Percentiles rank a stretch among this genome's conserved stretches.
phyloP scores from a whole-genome alignment of 306 rosid genomes.

The Gleditsia sinensis region DNA sequence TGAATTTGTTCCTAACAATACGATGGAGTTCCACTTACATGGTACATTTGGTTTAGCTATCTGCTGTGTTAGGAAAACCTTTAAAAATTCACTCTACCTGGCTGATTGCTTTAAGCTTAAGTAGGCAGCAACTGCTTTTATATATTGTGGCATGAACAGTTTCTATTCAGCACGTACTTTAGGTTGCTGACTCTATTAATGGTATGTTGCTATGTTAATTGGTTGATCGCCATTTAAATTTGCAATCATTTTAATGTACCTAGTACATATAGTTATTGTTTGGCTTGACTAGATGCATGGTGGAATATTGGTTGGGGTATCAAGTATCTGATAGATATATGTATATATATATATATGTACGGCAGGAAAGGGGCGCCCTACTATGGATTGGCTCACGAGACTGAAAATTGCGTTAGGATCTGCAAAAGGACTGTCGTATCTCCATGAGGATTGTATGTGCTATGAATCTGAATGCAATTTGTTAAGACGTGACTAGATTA shows the following conservation, averaged over 20 bases:
- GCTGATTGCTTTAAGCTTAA: slow-evolving; percentile 26
- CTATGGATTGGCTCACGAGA: slow-evolving; percentile 93
- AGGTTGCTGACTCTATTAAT: too few relatives aligned
- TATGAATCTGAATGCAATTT: slow-evolving; percentile 10
- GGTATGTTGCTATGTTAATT: neutral
- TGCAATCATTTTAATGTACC: neutral
- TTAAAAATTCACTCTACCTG: slow-evolving; percentile 18
- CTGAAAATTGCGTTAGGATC: slow-evolving; percentile 83
- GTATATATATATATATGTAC: too few relatives aligned
- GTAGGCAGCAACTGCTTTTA: slow-evolving; percentile 4
- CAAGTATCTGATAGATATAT: slow-evolving; percentile 37
- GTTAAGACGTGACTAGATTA: neutral
- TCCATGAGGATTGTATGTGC: slow-evolving; percentile 95
- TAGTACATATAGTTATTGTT: neutral
- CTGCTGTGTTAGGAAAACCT: neutral
- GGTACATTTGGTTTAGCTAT: slow-evolving; percentile 49
- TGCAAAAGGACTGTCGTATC: slow-evolving; percentile 95
- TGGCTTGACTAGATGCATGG: too few relatives aligned
- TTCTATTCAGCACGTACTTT: too few relatives aligned
- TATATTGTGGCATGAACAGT: neutral
- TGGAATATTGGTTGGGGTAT: slow-evolving; percentile 3
- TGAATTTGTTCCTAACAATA: slow-evolving; percentile 84
- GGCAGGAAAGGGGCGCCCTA: slow-evolving; percentile 85
- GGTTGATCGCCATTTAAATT: neutral
- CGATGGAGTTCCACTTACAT: slow-evolving; percentile 92